phyloP scores from a whole-genome alignment of 139 green algal genomes.

The Chlorella sp. region DNA sequence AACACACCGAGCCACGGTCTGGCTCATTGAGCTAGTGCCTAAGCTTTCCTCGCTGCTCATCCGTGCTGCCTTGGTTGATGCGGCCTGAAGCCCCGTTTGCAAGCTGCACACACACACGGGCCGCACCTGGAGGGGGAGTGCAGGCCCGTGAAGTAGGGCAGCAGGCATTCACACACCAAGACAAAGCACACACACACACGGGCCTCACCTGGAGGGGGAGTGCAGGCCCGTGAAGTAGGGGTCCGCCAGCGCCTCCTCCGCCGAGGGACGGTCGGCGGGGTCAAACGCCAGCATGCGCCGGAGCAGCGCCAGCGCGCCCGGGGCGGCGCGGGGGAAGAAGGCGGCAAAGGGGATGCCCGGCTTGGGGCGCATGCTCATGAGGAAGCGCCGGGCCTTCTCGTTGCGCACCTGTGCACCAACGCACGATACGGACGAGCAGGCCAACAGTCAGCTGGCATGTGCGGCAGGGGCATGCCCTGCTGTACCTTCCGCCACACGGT shows the following conservation, averaged over 20 bases:
- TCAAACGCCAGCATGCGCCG: constrained; percentile 85
- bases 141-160: constrained; percentile 50
- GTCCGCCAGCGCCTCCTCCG: constrained; percentile 79
- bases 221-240: constrained; percentile 48
- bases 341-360: constrained; percentile 72
- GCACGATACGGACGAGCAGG: too few species aligned
- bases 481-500: too few species aligned
- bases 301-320: constrained; percentile 65
- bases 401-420: constrained; percentile 98
- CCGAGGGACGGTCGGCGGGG: constrained; percentile 74
- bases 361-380: constrained; percentile 93
- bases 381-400: constrained; percentile 95
- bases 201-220: neutral
- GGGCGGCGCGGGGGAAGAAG: constrained; percentile 81
- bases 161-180: too few species aligned
- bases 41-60: too few species aligned
- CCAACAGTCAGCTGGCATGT: too few species aligned
- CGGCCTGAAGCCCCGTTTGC: too few species aligned
- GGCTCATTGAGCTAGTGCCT: too few species aligned
- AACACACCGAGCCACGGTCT: too few species aligned
- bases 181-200: too few species aligned
- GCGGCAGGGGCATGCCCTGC: too few species aligned
- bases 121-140: neutral
- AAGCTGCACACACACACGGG: too few species aligned
- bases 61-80: too few species aligned